Evolutionary conservation across 441 rosid species (phyloP).

Genomic region (Capsella rubella): DNA sequence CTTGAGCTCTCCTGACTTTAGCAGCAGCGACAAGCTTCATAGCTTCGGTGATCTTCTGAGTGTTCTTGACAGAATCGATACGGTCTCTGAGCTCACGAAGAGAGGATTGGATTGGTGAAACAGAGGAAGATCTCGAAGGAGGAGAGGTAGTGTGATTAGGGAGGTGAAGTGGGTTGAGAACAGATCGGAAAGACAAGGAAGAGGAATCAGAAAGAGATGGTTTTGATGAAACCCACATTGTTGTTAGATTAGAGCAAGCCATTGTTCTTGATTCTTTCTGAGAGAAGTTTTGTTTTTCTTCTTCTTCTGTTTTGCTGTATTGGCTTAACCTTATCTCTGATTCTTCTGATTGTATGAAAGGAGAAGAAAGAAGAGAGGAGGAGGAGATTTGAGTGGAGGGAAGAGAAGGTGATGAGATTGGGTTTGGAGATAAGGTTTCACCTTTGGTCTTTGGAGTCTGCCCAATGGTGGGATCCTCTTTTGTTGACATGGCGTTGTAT

Average conservation of each 20-base stretch:
- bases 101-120: slow-evolving; percentile 61
- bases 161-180: slow-evolving; percentile 63
- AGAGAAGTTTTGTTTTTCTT: slow-evolving; percentile 24
- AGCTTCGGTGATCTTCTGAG: slow-evolving; percentile 97
- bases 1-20: slow-evolving; percentile 93
- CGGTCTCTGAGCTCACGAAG: slow-evolving; percentile 83
- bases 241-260: slow-evolving; percentile 70
- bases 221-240: slow-evolving; percentile 73
- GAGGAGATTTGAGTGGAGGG: slow-evolving; percentile 72
- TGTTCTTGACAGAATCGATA: slow-evolving; percentile 82
- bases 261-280: slow-evolving; percentile 44
- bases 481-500: slow-evolving; percentile 35
- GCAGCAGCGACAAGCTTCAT: slow-evolving; percentile 98
- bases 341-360: slow-evolving; percentile 43
- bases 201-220: slow-evolving; percentile 67
- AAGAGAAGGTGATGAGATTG: slow-evolving; percentile 57
- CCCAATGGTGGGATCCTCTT: slow-evolving; percentile 19
- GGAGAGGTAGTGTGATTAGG: slow-evolving; percentile 50
- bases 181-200: slow-evolving; percentile 62
- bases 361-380: slow-evolving; percentile 32
- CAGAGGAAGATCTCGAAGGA: slow-evolving; percentile 60
- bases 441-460: slow-evolving; percentile 5
- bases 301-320: slow-evolving; percentile 22
- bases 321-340: slow-evolving; percentile 48
- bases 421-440: slow-evolving; percentile 75